phyloP scores from a whole-genome alignment of 2,329 filamentous ascomycete species.

The Cercospora zeina region DNA sequence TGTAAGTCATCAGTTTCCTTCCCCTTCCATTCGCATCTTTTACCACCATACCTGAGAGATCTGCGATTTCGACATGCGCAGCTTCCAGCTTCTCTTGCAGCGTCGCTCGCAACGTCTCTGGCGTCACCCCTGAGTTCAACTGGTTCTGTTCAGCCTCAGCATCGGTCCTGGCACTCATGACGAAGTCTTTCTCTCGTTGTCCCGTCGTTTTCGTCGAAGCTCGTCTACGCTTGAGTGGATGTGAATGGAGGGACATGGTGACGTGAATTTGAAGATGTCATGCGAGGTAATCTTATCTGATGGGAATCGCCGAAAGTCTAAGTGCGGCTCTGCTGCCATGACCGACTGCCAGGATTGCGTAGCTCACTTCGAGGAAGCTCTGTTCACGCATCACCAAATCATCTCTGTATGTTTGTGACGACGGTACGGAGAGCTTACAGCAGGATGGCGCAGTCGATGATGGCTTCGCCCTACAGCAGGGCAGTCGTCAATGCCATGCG shows the following conservation, averaged over 20 bases:
- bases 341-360: background rate
- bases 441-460: slow-evolving; percentile 45
- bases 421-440: slow-evolving; percentile 28
- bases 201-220: slow-evolving; percentile 9
- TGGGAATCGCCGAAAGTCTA: slow-evolving; percentile 2
- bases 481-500: slow-evolving; percentile 77
- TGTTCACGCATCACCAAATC: background rate
- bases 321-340: background rate
- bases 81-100: slow-evolving; percentile 71
- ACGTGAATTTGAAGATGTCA: slow-evolving; percentile 8
- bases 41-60: slow-evolving; percentile 76
- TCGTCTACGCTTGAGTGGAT: slow-evolving; percentile 8
- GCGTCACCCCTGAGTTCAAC: slow-evolving; percentile 61
- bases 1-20: slow-evolving; percentile 37
- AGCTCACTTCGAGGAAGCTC: background rate
- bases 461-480: slow-evolving; percentile 61
- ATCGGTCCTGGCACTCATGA: slow-evolving; percentile 50
- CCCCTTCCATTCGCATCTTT: background rate
- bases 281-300: slow-evolving; percentile 15
- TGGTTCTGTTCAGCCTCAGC: slow-evolving; percentile 54
- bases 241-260: slow-evolving; percentile 4
- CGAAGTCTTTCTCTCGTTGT: slow-evolving; percentile 14
- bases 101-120: slow-evolving; percentile 67
- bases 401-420: slow-evolving; percentile 20
- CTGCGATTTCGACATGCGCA: slow-evolving; percentile 80